Conservation (phyloP, 139 green algal species). For the Coelastrella sp. region DNA sequence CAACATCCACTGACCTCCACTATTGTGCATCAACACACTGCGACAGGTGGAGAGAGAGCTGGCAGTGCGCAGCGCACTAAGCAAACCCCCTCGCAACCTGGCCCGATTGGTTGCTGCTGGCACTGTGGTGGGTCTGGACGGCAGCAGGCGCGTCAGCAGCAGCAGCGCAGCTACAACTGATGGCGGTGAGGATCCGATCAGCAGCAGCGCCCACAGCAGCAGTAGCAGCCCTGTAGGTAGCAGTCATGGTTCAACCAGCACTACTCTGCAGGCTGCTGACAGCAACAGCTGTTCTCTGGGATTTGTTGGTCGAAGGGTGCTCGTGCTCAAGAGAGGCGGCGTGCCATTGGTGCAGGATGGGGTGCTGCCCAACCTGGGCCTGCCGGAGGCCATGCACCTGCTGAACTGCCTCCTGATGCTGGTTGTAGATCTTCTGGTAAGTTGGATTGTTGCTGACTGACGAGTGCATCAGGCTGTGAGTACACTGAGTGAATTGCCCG, state of each 20-base stretch:
- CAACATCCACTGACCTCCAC: not conserved
- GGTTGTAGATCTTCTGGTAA: not conserved
- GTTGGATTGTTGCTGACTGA: not conserved
- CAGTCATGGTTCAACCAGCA: not conserved
- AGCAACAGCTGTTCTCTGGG: not conserved
- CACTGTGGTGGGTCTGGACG: not conserved
- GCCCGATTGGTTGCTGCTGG: not conserved
- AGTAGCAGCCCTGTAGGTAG: constrained; percentile 7
- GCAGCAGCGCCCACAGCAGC: not conserved
- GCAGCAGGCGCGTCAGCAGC: constrained; percentile 15
- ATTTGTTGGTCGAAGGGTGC: not conserved
- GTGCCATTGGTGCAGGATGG: not conserved
- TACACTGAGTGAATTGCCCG: not conserved
- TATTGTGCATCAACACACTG: not conserved
- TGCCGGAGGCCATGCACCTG: not conserved
- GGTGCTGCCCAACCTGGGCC: not conserved
- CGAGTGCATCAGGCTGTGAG: not conserved
- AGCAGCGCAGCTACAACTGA: not conserved
- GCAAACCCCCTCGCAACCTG: constrained; percentile 10
- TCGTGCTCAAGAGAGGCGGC: not conserved
- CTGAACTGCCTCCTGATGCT: not conserved
- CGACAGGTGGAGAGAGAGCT: not conserved
- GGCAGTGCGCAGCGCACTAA: constrained; percentile 1
- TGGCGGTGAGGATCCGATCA: not conserved
- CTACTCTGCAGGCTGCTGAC: not conserved